Percentiles rank a stretch among this genome's conserved stretches.
Evolutionary conservation across 1,284 basidiomycete species (phyloP).

Genomic region (Peniophora sp.): DNA sequence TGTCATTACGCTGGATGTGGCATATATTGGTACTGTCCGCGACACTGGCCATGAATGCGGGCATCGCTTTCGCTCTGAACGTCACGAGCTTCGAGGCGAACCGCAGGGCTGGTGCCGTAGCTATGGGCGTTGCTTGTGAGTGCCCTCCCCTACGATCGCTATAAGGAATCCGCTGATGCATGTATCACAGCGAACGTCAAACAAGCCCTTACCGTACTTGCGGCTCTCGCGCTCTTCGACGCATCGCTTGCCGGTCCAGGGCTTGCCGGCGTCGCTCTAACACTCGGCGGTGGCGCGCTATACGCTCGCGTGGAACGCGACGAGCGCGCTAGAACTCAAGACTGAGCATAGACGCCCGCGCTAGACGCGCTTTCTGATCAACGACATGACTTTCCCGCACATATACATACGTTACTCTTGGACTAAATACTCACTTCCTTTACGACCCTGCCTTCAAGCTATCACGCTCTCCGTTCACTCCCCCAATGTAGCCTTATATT

Average conservation of each 20-base stretch:
- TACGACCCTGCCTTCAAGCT: too few species aligned
- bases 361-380: too few species aligned
- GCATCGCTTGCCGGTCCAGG: slow-evolving; percentile 75
- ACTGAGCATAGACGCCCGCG: too few species aligned
- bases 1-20: slow-evolving; percentile 34
- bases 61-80: slow-evolving; percentile 85
- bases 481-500: too few species aligned
- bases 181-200: slow-evolving; percentile 70
- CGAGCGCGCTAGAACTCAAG: neutral
- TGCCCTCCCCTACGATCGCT: slow-evolving; percentile 4
- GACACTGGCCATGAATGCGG: slow-evolving; percentile 69
- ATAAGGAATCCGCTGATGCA: slow-evolving; percentile 3
- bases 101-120: slow-evolving; percentile 77
- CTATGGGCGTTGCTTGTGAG: slow-evolving; percentile 83
- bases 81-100: slow-evolving; percentile 91
- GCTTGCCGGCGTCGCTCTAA: slow-evolving; percentile 72
- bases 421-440: too few species aligned
- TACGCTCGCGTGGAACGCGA: slow-evolving; percentile 70
- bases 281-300: slow-evolving; percentile 77
- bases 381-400: too few species aligned
- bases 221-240: slow-evolving; percentile 79
- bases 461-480: too few species aligned
- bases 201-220: slow-evolving; percentile 87
- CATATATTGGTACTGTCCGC: slow-evolving; percentile 27
- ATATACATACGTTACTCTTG: too few species aligned